phyloP scores from a whole-genome alignment of 768 basidiomycete genomes.

The Mycena chlorophos region DNA sequence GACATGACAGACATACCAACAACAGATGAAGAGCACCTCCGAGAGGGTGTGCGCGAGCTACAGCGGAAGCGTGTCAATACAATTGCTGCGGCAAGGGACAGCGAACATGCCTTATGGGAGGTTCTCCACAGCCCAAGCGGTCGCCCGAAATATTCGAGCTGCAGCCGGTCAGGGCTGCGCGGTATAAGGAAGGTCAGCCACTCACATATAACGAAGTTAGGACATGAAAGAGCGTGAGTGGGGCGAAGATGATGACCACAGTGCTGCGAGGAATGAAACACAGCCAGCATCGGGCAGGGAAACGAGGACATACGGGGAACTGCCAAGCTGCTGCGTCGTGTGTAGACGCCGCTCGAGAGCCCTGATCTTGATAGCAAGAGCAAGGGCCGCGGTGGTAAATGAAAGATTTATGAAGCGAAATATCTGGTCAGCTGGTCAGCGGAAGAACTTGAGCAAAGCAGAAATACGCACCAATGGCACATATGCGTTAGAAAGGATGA shows the following conservation, averaged over 20 bases:
- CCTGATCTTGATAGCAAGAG: slow-evolving; percentile 76
- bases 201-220: slow-evolving; percentile 83
- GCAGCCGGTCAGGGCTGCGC: slow-evolving; percentile 19
- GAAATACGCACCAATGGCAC: slow-evolving; percentile 66
- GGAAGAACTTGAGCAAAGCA: not conserved
- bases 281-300: slow-evolving; percentile 1
- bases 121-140: slow-evolving; percentile 93
- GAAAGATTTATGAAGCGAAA: slow-evolving; percentile 84
- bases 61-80: too few species aligned
- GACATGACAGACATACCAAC: too few species aligned
- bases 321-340: slow-evolving; percentile 73
- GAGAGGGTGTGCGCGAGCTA: slow-evolving; percentile 81
- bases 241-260: slow-evolving; percentile 83
- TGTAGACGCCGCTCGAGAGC: slow-evolving; percentile 48
- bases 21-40: slow-evolving; percentile 88
- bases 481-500: slow-evolving; percentile 73
- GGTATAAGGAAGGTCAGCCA: slow-evolving; percentile 12
- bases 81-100: too few species aligned
- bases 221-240: slow-evolving; percentile 81
- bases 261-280: slow-evolving; percentile 44
- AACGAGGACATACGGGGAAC: slow-evolving; percentile 63
- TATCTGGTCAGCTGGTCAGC: slow-evolving; percentile 44
- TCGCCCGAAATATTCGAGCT: slow-evolving; percentile 92
- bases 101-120: too few species aligned
- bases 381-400: slow-evolving; percentile 78